phyloP scores from a whole-genome alignment of 2,329 filamentous ascomycete species.

The Pseudogymnoascus sp. region DNA sequence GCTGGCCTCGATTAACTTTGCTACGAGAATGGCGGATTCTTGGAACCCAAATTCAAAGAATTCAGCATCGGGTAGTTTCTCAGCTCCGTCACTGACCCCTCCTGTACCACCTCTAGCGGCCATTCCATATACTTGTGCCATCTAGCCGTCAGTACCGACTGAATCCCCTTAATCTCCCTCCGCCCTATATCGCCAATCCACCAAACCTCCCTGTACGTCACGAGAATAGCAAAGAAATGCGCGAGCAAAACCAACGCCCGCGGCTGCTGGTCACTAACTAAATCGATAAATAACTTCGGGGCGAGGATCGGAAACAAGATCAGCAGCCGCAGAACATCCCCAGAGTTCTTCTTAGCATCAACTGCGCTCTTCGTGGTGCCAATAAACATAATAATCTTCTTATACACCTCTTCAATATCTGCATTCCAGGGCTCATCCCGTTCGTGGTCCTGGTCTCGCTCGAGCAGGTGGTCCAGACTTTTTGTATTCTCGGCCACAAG shows the following conservation, averaged over 20 bases:
- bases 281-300: constrained; percentile 14
- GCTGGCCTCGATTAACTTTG: background rate
- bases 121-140: constrained; percentile 16
- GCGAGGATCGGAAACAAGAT: constrained; percentile 13
- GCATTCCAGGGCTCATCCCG: constrained; percentile 16
- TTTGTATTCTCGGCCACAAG: constrained; percentile 1
- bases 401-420: constrained; percentile 15
- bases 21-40: too few relatives aligned
- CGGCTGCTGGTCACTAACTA: constrained; percentile 15
- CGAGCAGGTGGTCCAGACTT: background rate
- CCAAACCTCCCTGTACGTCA: constrained; percentile 28
- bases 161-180: constrained; percentile 15
- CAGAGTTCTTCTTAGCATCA: constrained; percentile 6
- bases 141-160: constrained; percentile 10
- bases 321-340: constrained; percentile 10
- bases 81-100: constrained; percentile 7
- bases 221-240: constrained; percentile 29
- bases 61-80: background rate
- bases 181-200: constrained; percentile 26
- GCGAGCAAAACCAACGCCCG: constrained; percentile 22
- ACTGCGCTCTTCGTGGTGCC: constrained; percentile 12
- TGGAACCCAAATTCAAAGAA: background rate
- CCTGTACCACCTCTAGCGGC: constrained; percentile 13
- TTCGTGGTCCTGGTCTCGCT: constrained; percentile 11
- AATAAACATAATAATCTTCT: constrained; percentile 15